Conservation (phyloP, 2,329 filamentous ascomycete genomes). For the Cadophora gregata region DNA sequence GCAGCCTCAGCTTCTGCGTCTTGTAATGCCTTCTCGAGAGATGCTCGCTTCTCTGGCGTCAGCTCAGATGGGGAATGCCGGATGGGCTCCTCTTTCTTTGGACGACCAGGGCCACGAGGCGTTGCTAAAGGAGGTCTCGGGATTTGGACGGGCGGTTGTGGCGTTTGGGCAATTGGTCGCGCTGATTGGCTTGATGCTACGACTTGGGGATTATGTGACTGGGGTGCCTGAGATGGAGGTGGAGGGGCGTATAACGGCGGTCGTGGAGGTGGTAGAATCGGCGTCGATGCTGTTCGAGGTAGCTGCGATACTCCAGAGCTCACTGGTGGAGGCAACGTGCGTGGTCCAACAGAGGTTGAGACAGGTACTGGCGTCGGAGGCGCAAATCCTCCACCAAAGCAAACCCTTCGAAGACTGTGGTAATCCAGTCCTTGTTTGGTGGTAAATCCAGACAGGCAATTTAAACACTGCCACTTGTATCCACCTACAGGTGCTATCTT, state of each 20-base stretch:
- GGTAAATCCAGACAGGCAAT: conserved; percentile 36
- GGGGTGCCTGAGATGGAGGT: background rate
- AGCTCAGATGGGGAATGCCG: conserved; percentile 37
- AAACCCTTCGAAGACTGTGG: conserved; percentile 25
- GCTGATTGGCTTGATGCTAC: background rate
- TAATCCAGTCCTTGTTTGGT: conserved; percentile 37
- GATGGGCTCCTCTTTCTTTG: conserved; percentile 20
- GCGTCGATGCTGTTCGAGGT: background rate
- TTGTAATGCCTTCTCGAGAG: conserved; percentile 33
- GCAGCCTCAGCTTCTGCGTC: conserved; percentile 31
- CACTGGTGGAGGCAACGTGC: background rate
- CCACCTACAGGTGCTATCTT: conserved; percentile 27
- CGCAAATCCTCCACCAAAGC: conserved; percentile 13
- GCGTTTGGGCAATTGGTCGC: background rate
- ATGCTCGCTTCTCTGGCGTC: conserved; percentile 29
- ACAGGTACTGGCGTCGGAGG: conserved; percentile 4
- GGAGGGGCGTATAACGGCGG: conserved; percentile 30
- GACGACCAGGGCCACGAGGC: conserved; percentile 3
- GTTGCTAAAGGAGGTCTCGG: background rate
- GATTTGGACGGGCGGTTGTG: background rate
- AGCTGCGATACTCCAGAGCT: background rate
- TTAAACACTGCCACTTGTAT: conserved; percentile 31
- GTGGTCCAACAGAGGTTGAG: background rate
- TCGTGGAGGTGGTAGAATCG: background rate
- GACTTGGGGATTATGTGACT: background rate